phyloP scores from a whole-genome alignment of 371 early-diverging fungal species.

The Cokeromyces recurvatus region DNA sequence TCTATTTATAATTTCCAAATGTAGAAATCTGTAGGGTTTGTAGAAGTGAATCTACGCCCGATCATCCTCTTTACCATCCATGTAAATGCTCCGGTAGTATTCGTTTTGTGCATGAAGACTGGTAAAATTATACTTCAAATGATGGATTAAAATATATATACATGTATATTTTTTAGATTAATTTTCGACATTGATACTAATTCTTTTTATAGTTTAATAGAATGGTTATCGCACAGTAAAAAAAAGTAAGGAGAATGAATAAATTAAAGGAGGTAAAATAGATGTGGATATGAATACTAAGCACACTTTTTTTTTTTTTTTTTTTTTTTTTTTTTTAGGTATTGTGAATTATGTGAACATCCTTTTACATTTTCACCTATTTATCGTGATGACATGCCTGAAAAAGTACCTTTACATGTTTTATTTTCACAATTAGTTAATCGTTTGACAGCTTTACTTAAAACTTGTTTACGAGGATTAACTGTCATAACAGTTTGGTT shows the following conservation, averaged over 20 bases:
- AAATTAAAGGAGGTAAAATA: background rate
- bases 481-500: conserved; percentile 72
- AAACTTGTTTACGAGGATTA: conserved; percentile 30
- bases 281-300: background rate
- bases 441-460: conserved; percentile 31
- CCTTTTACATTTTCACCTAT: conserved; percentile 78
- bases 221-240: conserved; percentile 79
- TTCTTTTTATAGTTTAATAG: conserved; percentile 51
- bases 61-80: conserved; percentile 69
- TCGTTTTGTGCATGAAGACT: conserved; percentile 71
- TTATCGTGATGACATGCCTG: conserved; percentile 68
- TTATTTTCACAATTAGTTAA: conserved; percentile 45
- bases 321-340: conserved; percentile 39
- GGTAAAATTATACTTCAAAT: conserved; percentile 19
- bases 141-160: background rate
- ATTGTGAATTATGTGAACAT: conserved; percentile 88
- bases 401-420: conserved; percentile 51
- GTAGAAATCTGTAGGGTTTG: conserved; percentile 71
- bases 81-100: conserved; percentile 79
- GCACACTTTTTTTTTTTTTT: background rate
- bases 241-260: conserved; percentile 52
- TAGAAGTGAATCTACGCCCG: conserved; percentile 56
- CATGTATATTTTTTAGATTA: no score
- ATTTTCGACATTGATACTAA: background rate
- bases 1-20: background rate